These are phyloP conservation scores for Prillingera fragicola DNA, from an alignment of 1,284 basidiomycete genomes.

Conservation along the genomic window DNA sequence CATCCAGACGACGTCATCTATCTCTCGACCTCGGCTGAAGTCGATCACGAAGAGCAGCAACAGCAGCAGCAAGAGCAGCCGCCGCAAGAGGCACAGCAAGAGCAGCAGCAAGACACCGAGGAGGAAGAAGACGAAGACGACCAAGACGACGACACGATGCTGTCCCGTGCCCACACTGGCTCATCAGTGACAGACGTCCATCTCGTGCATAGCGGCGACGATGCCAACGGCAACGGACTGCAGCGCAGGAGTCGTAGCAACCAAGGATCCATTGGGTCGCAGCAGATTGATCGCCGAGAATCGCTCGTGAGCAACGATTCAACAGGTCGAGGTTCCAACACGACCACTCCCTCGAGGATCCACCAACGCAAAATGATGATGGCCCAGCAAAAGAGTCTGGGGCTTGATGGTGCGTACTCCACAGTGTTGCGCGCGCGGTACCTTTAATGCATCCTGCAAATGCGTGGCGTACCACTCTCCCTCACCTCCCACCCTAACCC, in stretches of 20 bases:
- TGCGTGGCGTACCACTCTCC: background rate
- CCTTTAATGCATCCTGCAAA: background rate
- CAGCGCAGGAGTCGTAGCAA: no score
- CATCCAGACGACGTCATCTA: constrained; percentile 31
- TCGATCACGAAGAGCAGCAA: background rate
- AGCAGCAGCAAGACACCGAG: constrained; percentile 8
- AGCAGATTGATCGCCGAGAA: constrained; percentile 11
- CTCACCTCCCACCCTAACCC: background rate
- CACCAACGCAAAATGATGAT: constrained; percentile 16
- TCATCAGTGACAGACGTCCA: no score
- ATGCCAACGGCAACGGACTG: no score
- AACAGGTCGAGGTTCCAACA: background rate
- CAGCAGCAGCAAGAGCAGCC: background rate
- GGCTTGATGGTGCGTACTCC: constrained; percentile 36
- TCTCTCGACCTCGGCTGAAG: constrained; percentile 20
- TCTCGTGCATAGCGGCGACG: no score
- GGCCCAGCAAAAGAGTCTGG: constrained; percentile 23
- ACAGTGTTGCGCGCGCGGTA: background rate
- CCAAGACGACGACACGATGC: constrained; percentile 6
- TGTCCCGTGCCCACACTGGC: no score
- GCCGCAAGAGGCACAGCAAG: background rate
- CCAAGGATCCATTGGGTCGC: no score
- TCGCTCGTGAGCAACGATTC: constrained; percentile 7
- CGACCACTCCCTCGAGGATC: background rate
- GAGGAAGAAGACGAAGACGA: constrained; percentile 9